Evolutionary conservation across 768 basidiomycete species (phyloP), one percentile per base, ranked within the genome.

Genomic region (Naematelia aurantialba): DNA sequence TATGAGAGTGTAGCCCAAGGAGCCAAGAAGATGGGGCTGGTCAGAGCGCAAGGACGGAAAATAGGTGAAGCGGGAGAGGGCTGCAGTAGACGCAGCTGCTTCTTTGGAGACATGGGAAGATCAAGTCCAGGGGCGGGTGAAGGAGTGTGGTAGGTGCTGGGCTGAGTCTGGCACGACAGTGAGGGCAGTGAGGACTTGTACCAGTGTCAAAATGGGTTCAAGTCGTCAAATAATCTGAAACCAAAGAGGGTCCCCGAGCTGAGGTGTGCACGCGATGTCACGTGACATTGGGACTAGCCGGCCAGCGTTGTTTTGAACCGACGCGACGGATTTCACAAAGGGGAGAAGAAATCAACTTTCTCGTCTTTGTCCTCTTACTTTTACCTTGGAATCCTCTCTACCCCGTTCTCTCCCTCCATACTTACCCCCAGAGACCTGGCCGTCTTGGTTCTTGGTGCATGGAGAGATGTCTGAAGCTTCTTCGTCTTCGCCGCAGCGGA

Each of bases 251-350:
- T n/a, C 24, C 8, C 8, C 46, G 21, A 19, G 26, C 27, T 27
- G 26, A 51, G 50, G 50, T 51, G 50, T 29, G 34, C 34, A 39
- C 17, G 34, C 8, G 34, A 39, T 39, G 34, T 39, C 34, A 39
- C 34, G 34, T 39, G 34, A 39, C 34, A 39, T 47, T 47, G 46
- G 11, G 24, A 47, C 46, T 27, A 22, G 19, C 27, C 50, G 34
- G 34, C 34, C 34, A 39, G 34, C 17, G 34, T 39, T 39, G 34
- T 39, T 39, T 39, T 39, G 34, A 17, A 17, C n/a, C 34, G 34
- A 39, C 56, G 56, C 56, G 56, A 49, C 47, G 26, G 21, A 45
- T 39, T 39, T 39, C 34, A 39, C 34, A 39, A 39, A 39, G 17
- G 17, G 34, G 34, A 39, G 17, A 39, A 39, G 30, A 31, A 45